phyloP scores from a whole-genome alignment of 305 asterid genomes.

The Fraxinus albicans region DNA sequence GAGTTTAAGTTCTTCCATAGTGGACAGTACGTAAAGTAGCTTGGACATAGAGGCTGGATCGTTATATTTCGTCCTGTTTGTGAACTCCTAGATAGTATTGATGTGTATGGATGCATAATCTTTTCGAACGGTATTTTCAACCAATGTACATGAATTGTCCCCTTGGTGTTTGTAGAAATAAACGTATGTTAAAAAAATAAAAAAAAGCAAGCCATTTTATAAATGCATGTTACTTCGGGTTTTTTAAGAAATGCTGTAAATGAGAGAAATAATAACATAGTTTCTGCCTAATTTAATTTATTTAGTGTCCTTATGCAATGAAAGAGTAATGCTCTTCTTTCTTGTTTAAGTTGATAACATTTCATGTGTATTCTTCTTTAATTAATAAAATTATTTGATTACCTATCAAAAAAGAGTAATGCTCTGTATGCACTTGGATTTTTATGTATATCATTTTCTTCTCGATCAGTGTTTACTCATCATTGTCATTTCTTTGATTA shows the following conservation, averaged over 20 bases:
- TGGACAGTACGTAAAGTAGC: too few relatives aligned
- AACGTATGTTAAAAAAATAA: neutral
- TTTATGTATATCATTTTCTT: neutral
- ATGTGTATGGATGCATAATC: neutral
- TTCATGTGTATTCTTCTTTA: too few relatives aligned
- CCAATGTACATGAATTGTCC: neutral
- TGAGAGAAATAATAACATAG: neutral
- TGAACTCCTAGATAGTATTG: neutral
- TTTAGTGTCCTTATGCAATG: neutral
- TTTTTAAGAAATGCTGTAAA: neutral
- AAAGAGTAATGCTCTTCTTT: neutral
- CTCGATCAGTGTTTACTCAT: neutral
- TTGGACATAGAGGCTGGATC: too few relatives aligned
- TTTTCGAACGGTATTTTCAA: neutral
- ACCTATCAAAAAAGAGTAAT: neutral
- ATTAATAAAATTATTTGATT: too few relatives aligned
- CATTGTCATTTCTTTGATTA: neutral
- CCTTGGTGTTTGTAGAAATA: neutral
- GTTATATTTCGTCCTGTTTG: neutral
- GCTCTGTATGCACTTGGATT: neutral
- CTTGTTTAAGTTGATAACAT: too few relatives aligned
- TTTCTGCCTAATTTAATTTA: neutral
- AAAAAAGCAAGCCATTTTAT: neutral
- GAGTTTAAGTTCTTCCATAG: too few relatives aligned
- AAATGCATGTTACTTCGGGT: neutral